Percentiles rank a stretch among this genome's conserved stretches.
phyloP scores from a whole-genome alignment of 495 filamentous ascomycete species.

The Hypoxylon intermedium region DNA sequence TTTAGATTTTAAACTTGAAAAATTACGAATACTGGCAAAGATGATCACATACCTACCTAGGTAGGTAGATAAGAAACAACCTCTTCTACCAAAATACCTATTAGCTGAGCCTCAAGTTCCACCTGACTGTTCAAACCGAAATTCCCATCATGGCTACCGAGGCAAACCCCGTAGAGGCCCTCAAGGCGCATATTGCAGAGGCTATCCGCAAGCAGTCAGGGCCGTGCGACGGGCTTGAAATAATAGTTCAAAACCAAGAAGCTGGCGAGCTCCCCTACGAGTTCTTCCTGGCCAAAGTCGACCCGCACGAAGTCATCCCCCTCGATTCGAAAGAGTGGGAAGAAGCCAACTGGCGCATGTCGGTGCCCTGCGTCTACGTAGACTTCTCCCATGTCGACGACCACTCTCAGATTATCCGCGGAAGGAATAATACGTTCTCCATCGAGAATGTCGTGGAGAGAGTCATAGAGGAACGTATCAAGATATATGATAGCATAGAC shows the following conservation, averaged over 20 bases:
- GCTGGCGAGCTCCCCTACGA: neutral
- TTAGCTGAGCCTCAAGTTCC: too few relatives aligned
- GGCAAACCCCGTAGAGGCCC: neutral
- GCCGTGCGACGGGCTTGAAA: neutral
- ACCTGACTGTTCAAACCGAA: too few relatives aligned
- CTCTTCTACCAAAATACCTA: too few relatives aligned
- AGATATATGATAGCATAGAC: neutral
- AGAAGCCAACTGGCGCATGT: neutral
- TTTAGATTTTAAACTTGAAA: too few relatives aligned
- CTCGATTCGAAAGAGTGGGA: slow-evolving; percentile 6
- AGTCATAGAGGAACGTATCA: neutral
- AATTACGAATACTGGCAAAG: too few relatives aligned
- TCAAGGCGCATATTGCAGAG: neutral
- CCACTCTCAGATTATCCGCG: neutral
- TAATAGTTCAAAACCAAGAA: neutral
- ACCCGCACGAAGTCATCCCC: slow-evolving; percentile 6
- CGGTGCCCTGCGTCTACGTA: neutral
- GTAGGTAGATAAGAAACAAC: too few relatives aligned
- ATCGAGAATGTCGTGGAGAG: neutral
- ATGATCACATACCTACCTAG: too few relatives aligned
- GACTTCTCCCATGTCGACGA: neutral
- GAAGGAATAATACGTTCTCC: neutral
- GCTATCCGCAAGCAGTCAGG: neutral
- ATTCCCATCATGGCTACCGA: too few relatives aligned
- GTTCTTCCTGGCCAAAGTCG: neutral